Evolutionary conservation across 345 rosid genomes (phyloP).

Genomic region (Salix caprea): DNA sequence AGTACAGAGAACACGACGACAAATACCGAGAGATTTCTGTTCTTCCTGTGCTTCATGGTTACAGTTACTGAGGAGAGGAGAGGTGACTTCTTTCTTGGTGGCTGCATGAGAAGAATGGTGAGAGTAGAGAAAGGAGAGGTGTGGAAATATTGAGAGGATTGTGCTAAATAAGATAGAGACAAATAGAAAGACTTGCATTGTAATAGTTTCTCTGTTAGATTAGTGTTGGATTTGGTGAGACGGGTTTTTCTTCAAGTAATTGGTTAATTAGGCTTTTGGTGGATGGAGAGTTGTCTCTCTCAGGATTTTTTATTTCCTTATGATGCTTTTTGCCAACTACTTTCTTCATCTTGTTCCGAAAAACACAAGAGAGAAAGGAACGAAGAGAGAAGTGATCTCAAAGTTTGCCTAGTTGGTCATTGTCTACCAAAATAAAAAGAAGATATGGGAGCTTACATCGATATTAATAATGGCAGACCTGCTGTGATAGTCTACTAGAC

Average conservation of each 20-base stretch:
- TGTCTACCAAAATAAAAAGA: conserved; percentile 10
- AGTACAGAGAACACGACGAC: conserved; percentile 49
- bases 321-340: conserved; percentile 25
- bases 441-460: not conserved
- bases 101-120: conserved; percentile 37
- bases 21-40: conserved; percentile 61
- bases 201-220: conserved; percentile 14
- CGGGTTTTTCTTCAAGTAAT: conserved; percentile 47
- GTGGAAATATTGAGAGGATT: conserved; percentile 25
- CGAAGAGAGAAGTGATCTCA: conserved; percentile 25
- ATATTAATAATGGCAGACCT: not conserved
- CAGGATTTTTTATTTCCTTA: conserved; percentile 1
- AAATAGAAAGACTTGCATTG: not conserved
- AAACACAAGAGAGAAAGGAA: conserved; percentile 4
- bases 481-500: not conserved
- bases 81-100: conserved; percentile 33
- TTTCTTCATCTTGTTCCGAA: not conserved
- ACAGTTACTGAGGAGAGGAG: conserved; percentile 32
- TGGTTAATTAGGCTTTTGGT: conserved; percentile 39
- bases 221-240: conserved; percentile 57
- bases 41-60: conserved; percentile 66
- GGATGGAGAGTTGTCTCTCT: conserved; percentile 49
- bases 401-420: conserved; percentile 33
- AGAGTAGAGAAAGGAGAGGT: conserved; percentile 15
- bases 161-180: conserved; percentile 3